Evolutionary conservation across 306 rosid species (phyloP).

Genomic region (Fragaria iinumae): DNA sequence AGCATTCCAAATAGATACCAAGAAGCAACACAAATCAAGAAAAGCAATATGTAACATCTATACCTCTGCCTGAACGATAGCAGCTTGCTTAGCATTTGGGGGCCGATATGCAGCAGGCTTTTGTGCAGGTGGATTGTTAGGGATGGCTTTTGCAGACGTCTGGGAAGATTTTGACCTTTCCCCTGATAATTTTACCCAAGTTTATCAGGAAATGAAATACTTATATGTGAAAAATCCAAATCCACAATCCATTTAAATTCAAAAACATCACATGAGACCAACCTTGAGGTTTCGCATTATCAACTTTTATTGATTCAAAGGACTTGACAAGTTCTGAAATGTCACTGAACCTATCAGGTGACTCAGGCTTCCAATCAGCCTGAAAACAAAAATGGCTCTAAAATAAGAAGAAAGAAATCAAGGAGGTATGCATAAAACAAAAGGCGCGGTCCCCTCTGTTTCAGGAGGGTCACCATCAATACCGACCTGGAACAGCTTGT

Average conservation of each 20-base stretch:
- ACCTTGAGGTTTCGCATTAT: constrained; percentile 71
- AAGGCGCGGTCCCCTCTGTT: background rate
- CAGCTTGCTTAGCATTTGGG: constrained; percentile 83
- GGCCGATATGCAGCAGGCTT: constrained; percentile 94
- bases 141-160: constrained; percentile 37
- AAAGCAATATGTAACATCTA: constrained; percentile 11
- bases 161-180: constrained; percentile 54
- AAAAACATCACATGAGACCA: constrained; percentile 10
- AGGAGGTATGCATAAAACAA: background rate
- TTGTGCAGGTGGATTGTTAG: constrained; percentile 51
- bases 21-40: constrained; percentile 1
- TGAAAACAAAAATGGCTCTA: constrained; percentile 28
- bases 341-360: constrained; percentile 64
- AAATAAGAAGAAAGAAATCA: background rate
- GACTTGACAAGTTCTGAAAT: constrained; percentile 60
- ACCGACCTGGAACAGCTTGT: constrained; percentile 86
- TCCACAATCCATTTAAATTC: constrained; percentile 9
- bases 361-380: constrained; percentile 95
- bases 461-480: constrained; percentile 23
- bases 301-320: constrained; percentile 52
- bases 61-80: constrained; percentile 87
- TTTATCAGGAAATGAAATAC: constrained; percentile 21
- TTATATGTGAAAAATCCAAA: constrained; percentile 9
- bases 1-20: constrained; percentile 10
- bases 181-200: constrained; percentile 45